These are phyloP conservation scores for Acanthamoeba healyi DNA, from an alignment of 208 protist species.

Conservation along the genomic window DNA sequence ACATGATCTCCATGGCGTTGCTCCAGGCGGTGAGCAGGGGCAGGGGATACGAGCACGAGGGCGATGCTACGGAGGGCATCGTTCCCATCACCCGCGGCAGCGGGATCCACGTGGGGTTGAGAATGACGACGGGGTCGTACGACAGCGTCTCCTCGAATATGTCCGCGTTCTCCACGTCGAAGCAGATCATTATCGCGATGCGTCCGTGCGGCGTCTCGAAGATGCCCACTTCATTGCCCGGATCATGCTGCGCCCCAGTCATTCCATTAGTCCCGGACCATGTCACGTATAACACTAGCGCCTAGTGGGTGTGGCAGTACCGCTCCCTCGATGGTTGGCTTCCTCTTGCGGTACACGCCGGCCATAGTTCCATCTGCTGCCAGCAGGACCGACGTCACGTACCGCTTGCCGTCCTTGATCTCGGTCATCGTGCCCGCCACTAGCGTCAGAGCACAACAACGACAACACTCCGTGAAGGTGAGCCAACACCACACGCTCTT, in stretches of 20 bases:
- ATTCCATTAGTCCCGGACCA: background rate
- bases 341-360: conserved; percentile 19
- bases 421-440: conserved; percentile 52
- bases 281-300: background rate
- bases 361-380: background rate
- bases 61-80: background rate
- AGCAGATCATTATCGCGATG: conserved; percentile 73
- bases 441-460: no score
- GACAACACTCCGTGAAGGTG: no score
- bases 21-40: background rate
- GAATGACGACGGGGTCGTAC: conserved; percentile 22
- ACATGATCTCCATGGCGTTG: conserved; percentile 61
- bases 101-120: conserved; percentile 74
- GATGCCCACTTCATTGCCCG: conserved; percentile 36
- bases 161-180: conserved; percentile 76
- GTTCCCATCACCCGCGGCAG: background rate
- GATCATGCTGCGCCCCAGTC: conserved; percentile 9
- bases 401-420: background rate
- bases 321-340: conserved; percentile 25
- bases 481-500: no score
- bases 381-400: conserved; percentile 13
- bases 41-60: background rate
- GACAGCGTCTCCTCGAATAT: conserved; percentile 60
- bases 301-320: background rate
- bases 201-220: conserved; percentile 28